Conservation (phyloP, 345 rosid genomes). For the Populus davidiana region DNA sequence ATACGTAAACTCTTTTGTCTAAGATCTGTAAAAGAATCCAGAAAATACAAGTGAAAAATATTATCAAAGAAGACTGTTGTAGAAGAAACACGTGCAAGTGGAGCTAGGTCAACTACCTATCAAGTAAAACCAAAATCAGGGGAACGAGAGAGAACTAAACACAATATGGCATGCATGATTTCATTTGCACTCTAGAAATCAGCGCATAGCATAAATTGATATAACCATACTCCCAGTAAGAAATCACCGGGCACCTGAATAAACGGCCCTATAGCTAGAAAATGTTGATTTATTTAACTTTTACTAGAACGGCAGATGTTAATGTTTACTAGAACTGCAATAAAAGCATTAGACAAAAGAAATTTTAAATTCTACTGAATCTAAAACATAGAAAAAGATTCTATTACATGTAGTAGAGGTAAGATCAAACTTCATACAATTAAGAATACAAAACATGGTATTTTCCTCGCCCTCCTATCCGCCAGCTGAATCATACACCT, state of each 20-base stretch:
- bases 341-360: neutral
- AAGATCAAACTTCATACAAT: constrained; percentile 27
- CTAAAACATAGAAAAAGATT: neutral
- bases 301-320: neutral
- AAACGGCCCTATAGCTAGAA: neutral
- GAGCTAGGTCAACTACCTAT: neutral
- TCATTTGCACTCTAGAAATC: neutral
- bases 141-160: neutral
- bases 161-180: neutral
- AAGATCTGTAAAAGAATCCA: neutral
- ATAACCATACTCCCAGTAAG: neutral
- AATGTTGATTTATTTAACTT: neutral
- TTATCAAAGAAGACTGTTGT: neutral
- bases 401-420: constrained; percentile 3
- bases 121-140: neutral
- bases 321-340: neutral
- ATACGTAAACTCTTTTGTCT: neutral
- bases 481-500: constrained; percentile 37
- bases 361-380: constrained; percentile 5
- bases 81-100: neutral
- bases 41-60: neutral
- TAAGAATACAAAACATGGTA: constrained; percentile 20
- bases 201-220: neutral
- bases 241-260: neutral
- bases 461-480: constrained; percentile 24